Evolutionary conservation across 345 rosid species (phyloP).

Genomic region (Sisymbrium irio): DNA sequence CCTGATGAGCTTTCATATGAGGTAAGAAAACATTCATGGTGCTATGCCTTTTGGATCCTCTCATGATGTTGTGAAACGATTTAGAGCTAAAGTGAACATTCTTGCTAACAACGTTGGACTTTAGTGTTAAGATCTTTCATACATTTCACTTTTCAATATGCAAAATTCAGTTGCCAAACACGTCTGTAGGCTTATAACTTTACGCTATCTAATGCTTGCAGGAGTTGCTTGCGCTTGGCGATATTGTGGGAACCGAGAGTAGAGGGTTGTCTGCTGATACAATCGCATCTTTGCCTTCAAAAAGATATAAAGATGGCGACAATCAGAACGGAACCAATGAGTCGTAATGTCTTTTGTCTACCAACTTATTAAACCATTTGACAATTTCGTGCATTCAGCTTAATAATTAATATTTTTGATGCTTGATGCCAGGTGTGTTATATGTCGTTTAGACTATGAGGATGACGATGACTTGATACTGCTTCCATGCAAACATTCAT

Average conservation of each 20-base stretch:
- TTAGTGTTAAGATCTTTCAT: background rate
- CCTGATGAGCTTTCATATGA: conserved; percentile 92
- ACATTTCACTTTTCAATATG: background rate
- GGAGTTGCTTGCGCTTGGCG: conserved; percentile 95
- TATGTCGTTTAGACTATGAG: conserved; percentile 88
- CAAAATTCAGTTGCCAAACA: background rate
- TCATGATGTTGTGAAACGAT: conserved; percentile 1
- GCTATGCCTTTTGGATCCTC: background rate
- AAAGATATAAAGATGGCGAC: conserved; percentile 65
- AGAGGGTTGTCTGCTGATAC: conserved; percentile 86
- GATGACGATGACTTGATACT: conserved; percentile 73
- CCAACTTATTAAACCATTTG: conserved; percentile 5
- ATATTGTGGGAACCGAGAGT: conserved; percentile 84
- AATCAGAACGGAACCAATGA: conserved; percentile 79
- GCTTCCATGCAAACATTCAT: conserved; percentile 92
- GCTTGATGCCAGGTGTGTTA: conserved; percentile 70
- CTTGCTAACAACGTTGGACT: background rate
- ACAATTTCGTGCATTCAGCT: background rate
- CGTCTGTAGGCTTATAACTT: background rate
- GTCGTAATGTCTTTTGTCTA: conserved; percentile 52
- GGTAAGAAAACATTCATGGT: conserved; percentile 39
- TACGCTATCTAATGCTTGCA: conserved; percentile 25
- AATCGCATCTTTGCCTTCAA: conserved; percentile 75
- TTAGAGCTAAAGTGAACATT: background rate
- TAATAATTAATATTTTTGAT: background rate